Percentiles rank a stretch among this genome's conserved stretches.
Evolutionary conservation across 2,329 filamentous ascomycete genomes (phyloP).

Genomic region (Trichoderma brevicompactum): DNA sequence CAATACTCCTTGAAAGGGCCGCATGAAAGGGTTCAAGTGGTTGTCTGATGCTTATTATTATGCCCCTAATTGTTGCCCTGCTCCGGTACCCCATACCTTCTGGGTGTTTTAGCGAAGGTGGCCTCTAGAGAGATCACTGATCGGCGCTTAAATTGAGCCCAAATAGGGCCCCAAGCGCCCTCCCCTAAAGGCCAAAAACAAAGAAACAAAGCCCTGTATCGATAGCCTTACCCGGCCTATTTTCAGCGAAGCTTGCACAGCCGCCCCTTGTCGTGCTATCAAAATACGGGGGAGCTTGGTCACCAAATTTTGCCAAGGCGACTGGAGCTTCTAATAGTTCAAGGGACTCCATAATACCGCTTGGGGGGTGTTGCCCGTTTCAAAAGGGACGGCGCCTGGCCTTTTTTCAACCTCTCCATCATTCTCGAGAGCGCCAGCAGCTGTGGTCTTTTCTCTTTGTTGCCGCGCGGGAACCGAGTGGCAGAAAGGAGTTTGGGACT

Average conservation of each 20-base stretch:
- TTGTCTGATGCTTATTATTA: background rate
- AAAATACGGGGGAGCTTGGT: background rate
- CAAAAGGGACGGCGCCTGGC: slow-evolving; percentile 17
- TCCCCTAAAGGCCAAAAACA: background rate
- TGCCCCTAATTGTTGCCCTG: too few relatives aligned
- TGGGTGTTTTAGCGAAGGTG: slow-evolving; percentile 1
- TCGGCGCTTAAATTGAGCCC: slow-evolving; percentile 5
- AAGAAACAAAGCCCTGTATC: background rate
- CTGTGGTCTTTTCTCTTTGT: background rate
- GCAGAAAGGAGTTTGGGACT: too few relatives aligned
- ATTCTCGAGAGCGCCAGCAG: background rate
- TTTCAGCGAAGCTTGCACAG: background rate
- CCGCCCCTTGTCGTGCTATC: background rate
- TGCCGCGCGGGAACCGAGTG: slow-evolving; percentile 1
- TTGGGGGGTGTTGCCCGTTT: background rate
- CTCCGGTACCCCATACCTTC: background rate
- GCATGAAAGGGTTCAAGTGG: background rate
- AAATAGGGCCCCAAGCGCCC: background rate
- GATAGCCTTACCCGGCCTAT: background rate
- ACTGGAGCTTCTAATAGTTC: background rate
- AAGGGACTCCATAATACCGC: background rate
- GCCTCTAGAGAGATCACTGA: slow-evolving; percentile 17
- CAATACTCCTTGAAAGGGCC: too few relatives aligned
- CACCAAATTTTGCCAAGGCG: background rate
- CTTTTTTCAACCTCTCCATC: slow-evolving; percentile 3